Conservation (phyloP, 2,329 filamentous ascomycete species). For the Monilinia laxa region DNA sequence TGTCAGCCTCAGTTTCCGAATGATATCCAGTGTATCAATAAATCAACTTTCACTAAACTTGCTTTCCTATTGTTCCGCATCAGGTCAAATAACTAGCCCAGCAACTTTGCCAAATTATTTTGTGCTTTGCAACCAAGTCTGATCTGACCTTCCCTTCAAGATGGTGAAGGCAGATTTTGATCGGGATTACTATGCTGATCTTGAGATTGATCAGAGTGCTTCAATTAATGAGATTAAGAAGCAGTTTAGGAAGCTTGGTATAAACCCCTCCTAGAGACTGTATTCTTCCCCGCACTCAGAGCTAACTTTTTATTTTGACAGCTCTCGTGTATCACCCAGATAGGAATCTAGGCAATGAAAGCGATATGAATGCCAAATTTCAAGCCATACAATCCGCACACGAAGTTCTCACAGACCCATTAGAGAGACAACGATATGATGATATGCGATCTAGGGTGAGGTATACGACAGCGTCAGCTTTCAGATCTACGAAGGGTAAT, state of each 20-base stretch:
- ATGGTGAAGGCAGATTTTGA: constrained; percentile 42
- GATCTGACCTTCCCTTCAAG: constrained; percentile 18
- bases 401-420: constrained; percentile 56
- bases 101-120: constrained; percentile 3
- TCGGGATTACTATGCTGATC: constrained; percentile 65
- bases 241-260: constrained; percentile 66
- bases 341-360: constrained; percentile 66
- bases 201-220: constrained; percentile 59
- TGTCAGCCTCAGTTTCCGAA: constrained; percentile 11
- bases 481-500: constrained; percentile 37
- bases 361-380: constrained; percentile 65
- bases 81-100: constrained; percentile 1
- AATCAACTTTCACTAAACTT: background rate
- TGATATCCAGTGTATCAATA: constrained; percentile 19
- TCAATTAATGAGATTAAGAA: constrained; percentile 66
- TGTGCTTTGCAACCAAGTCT: constrained; percentile 9
- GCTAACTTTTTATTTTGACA: constrained; percentile 34
- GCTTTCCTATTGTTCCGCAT: constrained; percentile 3
- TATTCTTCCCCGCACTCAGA: background rate
- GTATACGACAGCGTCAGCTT: constrained; percentile 29
- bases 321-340: constrained; percentile 70
- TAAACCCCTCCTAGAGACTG: constrained; percentile 27
- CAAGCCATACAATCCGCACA: constrained; percentile 70
- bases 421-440: constrained; percentile 41
- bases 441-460: constrained; percentile 32